A percentile compares a stretch with the other conserved stretches of the same genome.
Conservation (phyloP, 1,284 basidiomycete genomes). For the Flammula alnicola region DNA sequence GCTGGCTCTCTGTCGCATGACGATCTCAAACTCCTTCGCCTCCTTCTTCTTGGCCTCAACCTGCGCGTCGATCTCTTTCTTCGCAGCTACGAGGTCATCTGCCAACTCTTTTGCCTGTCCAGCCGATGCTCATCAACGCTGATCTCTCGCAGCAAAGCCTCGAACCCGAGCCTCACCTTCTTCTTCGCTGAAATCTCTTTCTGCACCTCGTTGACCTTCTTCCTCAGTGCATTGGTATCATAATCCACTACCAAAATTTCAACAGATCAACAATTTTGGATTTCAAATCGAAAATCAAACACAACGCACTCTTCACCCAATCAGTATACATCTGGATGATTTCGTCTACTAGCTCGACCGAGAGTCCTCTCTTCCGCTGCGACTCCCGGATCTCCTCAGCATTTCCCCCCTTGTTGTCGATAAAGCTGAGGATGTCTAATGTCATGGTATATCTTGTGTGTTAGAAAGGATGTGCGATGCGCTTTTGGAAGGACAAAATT, state of each 20-base stretch:
- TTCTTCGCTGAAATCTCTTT: slow-evolving; percentile 95
- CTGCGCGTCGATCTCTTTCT: slow-evolving; percentile 80
- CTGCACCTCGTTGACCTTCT: slow-evolving; percentile 89
- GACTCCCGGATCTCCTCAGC: slow-evolving; percentile 92
- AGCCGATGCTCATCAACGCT: slow-evolving; percentile 3
- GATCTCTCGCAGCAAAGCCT: not conserved
- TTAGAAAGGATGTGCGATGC: too few species aligned
- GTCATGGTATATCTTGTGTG: slow-evolving; percentile 62
- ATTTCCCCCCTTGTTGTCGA: slow-evolving; percentile 91
- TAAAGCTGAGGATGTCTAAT: slow-evolving; percentile 77
- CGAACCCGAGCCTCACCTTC: slow-evolving; percentile 58
- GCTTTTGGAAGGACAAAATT: too few species aligned
- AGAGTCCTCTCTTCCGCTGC: slow-evolving; percentile 88
- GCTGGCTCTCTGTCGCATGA: slow-evolving; percentile 82
- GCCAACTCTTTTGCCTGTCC: slow-evolving; percentile 87
- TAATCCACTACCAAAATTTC: slow-evolving; percentile 74
- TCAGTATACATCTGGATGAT: slow-evolving; percentile 91
- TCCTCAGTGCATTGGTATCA: slow-evolving; percentile 78
- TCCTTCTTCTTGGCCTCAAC: slow-evolving; percentile 80
- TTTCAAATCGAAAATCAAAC: slow-evolving; percentile 1
- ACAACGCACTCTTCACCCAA: slow-evolving; percentile 86
- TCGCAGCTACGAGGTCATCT: slow-evolving; percentile 82
- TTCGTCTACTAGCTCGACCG: slow-evolving; percentile 92
- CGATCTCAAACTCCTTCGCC: slow-evolving; percentile 76
- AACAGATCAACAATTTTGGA: not conserved